These are phyloP conservation scores for Eremochloa ophiuroides DNA, from an alignment of 176 grass and related monocot species.

Conservation along the genomic window DNA sequence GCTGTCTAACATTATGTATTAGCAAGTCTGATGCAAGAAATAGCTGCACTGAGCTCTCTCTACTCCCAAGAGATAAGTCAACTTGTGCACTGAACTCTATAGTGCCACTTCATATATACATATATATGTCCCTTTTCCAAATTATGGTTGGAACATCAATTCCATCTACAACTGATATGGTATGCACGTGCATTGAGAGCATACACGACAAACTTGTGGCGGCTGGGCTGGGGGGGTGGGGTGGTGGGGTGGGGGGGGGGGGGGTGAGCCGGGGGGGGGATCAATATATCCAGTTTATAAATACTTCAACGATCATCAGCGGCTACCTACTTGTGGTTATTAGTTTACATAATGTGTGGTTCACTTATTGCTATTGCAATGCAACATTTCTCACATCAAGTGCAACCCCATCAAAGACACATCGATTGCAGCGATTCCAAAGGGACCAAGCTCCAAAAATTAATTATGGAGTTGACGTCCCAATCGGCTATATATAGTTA, in stretches of 20 bases:
- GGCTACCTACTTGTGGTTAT: neutral
- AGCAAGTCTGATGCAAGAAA: neutral
- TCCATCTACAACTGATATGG: neutral
- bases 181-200: neutral
- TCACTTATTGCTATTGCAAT: neutral
- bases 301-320: neutral
- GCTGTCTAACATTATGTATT: neutral
- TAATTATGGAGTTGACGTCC: neutral
- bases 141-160: neutral
- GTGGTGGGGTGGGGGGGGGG: too few relatives aligned
- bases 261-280: too few relatives aligned
- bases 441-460: too few relatives aligned
- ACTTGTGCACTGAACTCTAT: constrained; percentile 8
- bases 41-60: neutral
- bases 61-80: neutral
- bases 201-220: constrained; percentile 37
- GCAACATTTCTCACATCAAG: too few relatives aligned
- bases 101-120: neutral
- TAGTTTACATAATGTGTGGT: neutral
- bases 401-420: too few relatives aligned
- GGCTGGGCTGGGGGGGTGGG: constrained; percentile 12
- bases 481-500: neutral
- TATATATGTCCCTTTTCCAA: neutral
- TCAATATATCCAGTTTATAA: neutral
- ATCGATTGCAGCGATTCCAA: too few relatives aligned